phyloP scores from a whole-genome alignment of 352 stramenopile genomes.

The Pythium oligandrum region DNA sequence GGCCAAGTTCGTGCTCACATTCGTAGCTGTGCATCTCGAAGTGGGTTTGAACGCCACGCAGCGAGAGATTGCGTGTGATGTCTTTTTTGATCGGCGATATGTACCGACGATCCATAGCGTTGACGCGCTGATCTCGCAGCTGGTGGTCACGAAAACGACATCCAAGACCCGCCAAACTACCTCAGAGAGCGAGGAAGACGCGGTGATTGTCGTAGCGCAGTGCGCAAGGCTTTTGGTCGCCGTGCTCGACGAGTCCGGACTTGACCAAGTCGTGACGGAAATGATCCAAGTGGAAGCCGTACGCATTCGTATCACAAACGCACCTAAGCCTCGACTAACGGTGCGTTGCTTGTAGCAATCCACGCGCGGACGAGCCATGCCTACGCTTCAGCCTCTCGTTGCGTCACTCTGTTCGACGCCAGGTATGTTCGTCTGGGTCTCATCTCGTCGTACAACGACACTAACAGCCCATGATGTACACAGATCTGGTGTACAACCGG shows the following conservation, averaged over 20 bases:
- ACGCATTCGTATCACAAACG: no score
- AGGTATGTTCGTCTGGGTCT: no score
- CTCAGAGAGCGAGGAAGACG: background rate
- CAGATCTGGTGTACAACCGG: constrained; percentile 68
- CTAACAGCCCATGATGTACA: no score
- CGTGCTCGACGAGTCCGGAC: constrained; percentile 16
- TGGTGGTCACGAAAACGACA: constrained; percentile 23
- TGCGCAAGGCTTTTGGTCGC: constrained; percentile 45
- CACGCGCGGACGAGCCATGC: background rate
- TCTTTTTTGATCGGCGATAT: constrained; percentile 40
- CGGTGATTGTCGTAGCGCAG: constrained; percentile 22
- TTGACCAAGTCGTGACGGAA: constrained; percentile 33
- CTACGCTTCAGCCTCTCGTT: background rate
- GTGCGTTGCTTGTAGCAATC: no score
- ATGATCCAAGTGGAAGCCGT: constrained; percentile 12
- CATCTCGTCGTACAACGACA: no score
- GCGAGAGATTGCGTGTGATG: constrained; percentile 39
- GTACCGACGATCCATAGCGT: constrained; percentile 33
- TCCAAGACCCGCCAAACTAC: background rate
- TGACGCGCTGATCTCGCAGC: constrained; percentile 26
- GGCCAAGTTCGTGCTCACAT: constrained; percentile 40
- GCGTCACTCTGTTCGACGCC: constrained; percentile 8
- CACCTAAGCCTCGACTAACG: no score
- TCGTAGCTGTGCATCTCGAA: constrained; percentile 49
- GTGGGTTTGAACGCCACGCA: constrained; percentile 39